These are phyloP conservation scores for Serendipita sp. DNA, from an alignment of 1,284 basidiomycete species.

Conservation along the genomic window DNA sequence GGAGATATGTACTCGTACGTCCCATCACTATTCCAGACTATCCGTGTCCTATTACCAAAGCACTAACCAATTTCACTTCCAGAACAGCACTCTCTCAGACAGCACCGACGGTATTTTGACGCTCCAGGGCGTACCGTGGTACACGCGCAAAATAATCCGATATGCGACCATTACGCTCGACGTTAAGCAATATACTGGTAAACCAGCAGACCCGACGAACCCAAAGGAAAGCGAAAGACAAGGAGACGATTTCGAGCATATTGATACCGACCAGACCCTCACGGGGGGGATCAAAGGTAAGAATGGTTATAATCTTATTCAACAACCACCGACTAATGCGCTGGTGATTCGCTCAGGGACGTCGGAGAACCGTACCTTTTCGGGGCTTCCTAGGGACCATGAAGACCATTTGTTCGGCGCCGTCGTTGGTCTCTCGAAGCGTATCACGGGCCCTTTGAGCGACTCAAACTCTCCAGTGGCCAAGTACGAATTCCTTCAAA, in stretches of 20 bases:
- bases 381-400: conserved; percentile 34
- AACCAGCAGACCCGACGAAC: neutral
- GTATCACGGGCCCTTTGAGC: neutral
- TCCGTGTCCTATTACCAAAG: neutral
- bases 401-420: conserved; percentile 42
- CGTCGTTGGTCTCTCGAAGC: conserved; percentile 19
- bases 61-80: neutral
- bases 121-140: conserved; percentile 49
- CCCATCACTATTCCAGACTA: neutral
- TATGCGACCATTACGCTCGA: conserved; percentile 37
- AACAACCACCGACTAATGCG: neutral
- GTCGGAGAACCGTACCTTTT: conserved; percentile 35
- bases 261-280: conserved; percentile 48
- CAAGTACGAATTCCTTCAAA: neutral
- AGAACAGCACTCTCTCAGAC: conserved; percentile 47
- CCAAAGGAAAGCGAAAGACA: conserved; percentile 18
- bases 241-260: conserved; percentile 37
- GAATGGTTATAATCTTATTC: neutral
- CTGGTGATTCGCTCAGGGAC: conserved; percentile 17
- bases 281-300: conserved; percentile 41
- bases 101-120: conserved; percentile 40
- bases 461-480: neutral
- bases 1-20: neutral
- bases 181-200: conserved; percentile 41
- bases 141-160: conserved; percentile 40